phyloP scores from a whole-genome alignment of 257 asterid species.

The Penstemon davidsonii region DNA sequence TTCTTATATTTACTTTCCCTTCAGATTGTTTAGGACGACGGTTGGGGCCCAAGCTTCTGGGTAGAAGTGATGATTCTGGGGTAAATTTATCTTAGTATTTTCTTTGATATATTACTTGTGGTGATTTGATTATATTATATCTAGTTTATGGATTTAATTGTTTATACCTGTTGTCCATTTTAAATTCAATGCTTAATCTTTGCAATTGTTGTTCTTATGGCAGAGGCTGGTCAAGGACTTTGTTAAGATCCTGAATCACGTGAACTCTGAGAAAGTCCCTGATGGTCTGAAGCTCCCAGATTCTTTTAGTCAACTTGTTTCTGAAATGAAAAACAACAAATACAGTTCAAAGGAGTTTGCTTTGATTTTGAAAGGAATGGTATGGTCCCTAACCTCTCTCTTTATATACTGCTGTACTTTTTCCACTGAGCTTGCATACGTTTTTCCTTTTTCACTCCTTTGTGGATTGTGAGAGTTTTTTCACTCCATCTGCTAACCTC shows the following conservation, averaged over 20 bases:
- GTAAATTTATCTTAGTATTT: constrained; percentile 42
- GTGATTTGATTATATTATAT: constrained; percentile 18
- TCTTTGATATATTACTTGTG: constrained; percentile 6
- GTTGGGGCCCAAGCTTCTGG: constrained; percentile 92
- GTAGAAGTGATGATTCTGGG: constrained; percentile 91
- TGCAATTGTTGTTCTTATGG: constrained; percentile 33
- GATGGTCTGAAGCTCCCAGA: constrained; percentile 80
- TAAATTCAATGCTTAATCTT: constrained; percentile 22
- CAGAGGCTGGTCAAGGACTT: constrained; percentile 94
- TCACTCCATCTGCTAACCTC: not conserved
- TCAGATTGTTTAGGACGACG: constrained; percentile 98
- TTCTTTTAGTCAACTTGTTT: constrained; percentile 82
- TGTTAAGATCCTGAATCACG: constrained; percentile 86
- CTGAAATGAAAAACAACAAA: constrained; percentile 86
- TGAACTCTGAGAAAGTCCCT: constrained; percentile 86
- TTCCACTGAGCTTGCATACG: constrained; percentile 3
- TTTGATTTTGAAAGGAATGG: constrained; percentile 94
- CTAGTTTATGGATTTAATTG: constrained; percentile 8
- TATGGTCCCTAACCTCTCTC: constrained; percentile 31
- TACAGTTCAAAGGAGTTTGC: constrained; percentile 87
- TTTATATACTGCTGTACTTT: not conserved
- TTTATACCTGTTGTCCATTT: constrained; percentile 11
- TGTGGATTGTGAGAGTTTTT: constrained; percentile 10
- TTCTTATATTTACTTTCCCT: constrained; percentile 32
- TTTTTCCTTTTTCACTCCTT: not conserved